phyloP scores from a whole-genome alignment of 2,329 filamentous ascomycete species.

The Canariomyces notabilis region DNA sequence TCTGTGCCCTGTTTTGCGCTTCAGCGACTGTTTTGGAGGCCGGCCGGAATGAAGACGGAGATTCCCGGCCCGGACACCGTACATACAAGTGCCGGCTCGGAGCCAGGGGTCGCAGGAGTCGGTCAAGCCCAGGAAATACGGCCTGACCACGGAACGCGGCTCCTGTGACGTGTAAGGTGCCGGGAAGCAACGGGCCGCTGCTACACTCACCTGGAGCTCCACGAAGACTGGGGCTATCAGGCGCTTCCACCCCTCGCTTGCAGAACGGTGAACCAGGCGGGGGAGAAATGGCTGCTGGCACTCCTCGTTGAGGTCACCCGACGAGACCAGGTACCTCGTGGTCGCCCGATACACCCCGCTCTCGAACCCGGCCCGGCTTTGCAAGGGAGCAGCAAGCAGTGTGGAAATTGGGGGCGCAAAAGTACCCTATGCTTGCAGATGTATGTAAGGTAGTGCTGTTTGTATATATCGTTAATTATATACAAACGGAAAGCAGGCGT shows the following conservation, averaged over 20 bases:
- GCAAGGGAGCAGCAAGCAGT: neutral
- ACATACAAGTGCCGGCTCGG: conserved; percentile 6
- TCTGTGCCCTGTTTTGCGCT: neutral
- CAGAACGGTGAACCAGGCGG: conserved; percentile 4
- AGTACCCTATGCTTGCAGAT: no score
- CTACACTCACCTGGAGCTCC: conserved; percentile 1
- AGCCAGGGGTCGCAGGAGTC: neutral
- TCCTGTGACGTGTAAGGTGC: conserved; percentile 7
- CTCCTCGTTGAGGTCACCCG: conserved; percentile 5
- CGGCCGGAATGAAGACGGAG: neutral
- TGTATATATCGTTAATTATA: no score
- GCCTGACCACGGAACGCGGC: neutral
- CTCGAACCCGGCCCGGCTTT: neutral
- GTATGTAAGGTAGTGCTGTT: no score
- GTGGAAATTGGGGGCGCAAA: neutral
- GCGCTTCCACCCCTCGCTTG: neutral
- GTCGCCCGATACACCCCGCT: neutral
- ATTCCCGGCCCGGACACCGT: conserved; percentile 5
- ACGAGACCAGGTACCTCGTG: neutral
- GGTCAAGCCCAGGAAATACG: neutral
- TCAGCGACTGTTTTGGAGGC: neutral
- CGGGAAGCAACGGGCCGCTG: neutral
- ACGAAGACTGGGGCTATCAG: neutral
- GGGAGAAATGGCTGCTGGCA: neutral
- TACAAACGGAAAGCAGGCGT: neutral